Evolutionary conservation across 352 stramenopile genomes (phyloP).

Genomic region (Pseudoperonospora humuli): DNA sequence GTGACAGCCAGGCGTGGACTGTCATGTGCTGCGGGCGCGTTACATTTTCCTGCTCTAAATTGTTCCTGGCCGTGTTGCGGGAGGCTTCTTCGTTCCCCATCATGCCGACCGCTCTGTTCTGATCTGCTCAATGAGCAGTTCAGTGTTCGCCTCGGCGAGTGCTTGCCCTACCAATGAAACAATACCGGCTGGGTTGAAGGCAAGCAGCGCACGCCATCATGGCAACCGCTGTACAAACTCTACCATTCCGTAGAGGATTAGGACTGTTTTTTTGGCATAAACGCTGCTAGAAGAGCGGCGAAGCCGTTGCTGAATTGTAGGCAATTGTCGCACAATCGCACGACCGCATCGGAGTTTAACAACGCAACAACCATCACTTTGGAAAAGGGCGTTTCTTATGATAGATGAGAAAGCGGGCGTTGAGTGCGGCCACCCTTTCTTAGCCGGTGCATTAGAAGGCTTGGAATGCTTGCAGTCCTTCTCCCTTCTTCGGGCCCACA

Average conservation of each 20-base stretch:
- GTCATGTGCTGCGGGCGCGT: background rate
- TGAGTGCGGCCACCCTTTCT: no score
- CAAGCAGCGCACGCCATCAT: background rate
- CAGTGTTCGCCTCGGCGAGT: no score
- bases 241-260: background rate
- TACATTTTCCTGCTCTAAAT: constrained; percentile 14
- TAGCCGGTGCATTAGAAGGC: no score
- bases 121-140: background rate
- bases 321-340: constrained; percentile 21
- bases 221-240: background rate
- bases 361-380: constrained; percentile 40
- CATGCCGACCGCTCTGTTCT: background rate
- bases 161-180: background rate
- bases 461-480: no score
- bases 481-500: no score
- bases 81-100: constrained; percentile 13
- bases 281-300: no score
- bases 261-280: no score
- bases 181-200: background rate
- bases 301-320: constrained; percentile 13
- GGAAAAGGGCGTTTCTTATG: constrained; percentile 23
- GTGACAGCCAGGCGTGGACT: constrained; percentile 6
- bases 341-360: constrained; percentile 19
- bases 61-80: constrained; percentile 5
- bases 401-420: no score